Base-by-base conservation (phyloP, 371 early-diverging fungal species). In the Edhazardia aedis region DNA sequence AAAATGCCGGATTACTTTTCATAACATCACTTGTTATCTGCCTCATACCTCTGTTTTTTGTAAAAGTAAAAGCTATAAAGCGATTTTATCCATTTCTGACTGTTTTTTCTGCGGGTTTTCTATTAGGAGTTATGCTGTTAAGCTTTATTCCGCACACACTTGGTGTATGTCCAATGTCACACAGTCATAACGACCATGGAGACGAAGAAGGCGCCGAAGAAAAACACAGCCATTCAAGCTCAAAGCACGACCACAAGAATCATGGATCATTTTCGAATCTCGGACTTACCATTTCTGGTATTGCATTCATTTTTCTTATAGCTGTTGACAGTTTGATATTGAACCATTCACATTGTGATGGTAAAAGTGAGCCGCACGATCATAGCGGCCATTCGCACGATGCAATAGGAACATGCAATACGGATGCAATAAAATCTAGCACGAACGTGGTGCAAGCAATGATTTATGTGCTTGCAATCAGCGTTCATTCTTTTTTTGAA, bases 401-500 rank as follows among this genome's bases (percentile, higher is more conserved):
- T 1, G 33, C 49, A 28, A 36, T 44, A 11, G 63, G 63, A 43
- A 39, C 44, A 18, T 63, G 63, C 22, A 53, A 57, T 33, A 58
- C 59, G 24, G 54, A 64, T 22, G 44, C 56, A 22, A 47, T 70
- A 45, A 59, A 62, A 39, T 53, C 62, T 9, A 51, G 58, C 9
- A 59, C 59, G 0, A 52, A 58, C 11, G 62, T 57, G 28, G 48
- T 58, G 48, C 56, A 67, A 47, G 71, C 65, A 1, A 50, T 68
- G 14, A 57, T 72, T 33, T 65, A 58, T 53, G 56, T 72, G 28
- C 21, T 61, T 4, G 63, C 67, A 1, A 59, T 72, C 49, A 67
- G 67, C 49, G 47, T 72, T 9, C 73, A 72, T 52, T 68, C 68
- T n/a, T 69, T 72, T 47, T 65, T 72, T 46, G 73, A 72, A 54